Conservation (phyloP, 768 basidiomycete genomes). For the Macrolepiota fuliginosa region DNA sequence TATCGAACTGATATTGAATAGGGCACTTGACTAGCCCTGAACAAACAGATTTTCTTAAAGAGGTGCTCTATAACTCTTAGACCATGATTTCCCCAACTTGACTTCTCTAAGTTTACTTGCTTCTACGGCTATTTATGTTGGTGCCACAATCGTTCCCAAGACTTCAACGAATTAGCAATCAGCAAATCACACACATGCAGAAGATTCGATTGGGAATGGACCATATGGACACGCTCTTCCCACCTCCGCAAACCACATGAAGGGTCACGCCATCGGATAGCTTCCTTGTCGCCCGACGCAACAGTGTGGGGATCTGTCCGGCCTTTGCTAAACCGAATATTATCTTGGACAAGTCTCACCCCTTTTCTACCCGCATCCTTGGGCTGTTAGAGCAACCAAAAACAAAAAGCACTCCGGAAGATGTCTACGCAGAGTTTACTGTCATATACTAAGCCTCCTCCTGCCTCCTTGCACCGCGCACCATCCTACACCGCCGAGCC, state of each 20-base stretch:
- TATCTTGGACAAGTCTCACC: neutral
- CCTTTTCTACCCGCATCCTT: neutral
- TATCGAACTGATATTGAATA: too few relatives aligned
- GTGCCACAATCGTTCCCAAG: neutral
- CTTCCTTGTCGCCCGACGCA: too few relatives aligned
- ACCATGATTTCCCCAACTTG: too few relatives aligned
- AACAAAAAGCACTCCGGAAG: neutral
- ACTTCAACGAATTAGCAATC: neutral
- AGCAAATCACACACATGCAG: neutral
- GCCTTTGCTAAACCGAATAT: neutral
- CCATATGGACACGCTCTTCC: constrained; percentile 6
- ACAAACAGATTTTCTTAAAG: too few relatives aligned
- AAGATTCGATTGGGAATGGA: neutral
- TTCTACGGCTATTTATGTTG: too few relatives aligned
- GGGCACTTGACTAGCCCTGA: too few relatives aligned
- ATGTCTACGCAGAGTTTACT: constrained; percentile 61
- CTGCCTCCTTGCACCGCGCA: constrained; percentile 27
- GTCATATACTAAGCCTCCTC: constrained; percentile 39
- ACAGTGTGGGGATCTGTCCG: neutral
- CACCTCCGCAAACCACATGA: neutral
- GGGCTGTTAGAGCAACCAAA: neutral
- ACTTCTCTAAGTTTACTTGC: too few relatives aligned
- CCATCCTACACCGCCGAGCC: constrained; percentile 57
- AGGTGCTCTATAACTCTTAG: too few relatives aligned
- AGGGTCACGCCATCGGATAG: neutral